Evolutionary conservation across 1,284 basidiomycete genomes (phyloP).

Genomic region (Paramarasmius palmivorus): DNA sequence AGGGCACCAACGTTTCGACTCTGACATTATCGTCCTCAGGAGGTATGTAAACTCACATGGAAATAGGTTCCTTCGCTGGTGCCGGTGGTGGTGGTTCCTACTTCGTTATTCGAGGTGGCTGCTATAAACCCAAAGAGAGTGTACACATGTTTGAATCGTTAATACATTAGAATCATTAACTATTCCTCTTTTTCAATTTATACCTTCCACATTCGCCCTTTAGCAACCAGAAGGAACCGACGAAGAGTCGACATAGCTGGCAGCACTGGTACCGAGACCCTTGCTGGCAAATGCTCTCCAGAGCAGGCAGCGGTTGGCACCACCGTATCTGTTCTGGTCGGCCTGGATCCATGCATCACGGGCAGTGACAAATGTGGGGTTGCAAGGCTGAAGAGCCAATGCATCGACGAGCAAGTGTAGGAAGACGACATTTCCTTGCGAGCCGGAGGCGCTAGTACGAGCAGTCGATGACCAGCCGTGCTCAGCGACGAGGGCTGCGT

Average conservation of each 20-base stretch:
- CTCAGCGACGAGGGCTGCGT: constrained; percentile 36
- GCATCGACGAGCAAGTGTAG: constrained; percentile 32
- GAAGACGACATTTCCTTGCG: constrained; percentile 33
- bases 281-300: constrained; percentile 38
- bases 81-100: too few relatives aligned
- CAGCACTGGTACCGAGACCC: constrained; percentile 32
- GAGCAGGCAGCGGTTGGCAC: constrained; percentile 34
- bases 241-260: constrained; percentile 8
- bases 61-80: too few relatives aligned
- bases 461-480: constrained; percentile 27
- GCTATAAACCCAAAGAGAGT: too few relatives aligned
- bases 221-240: background rate
- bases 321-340: constrained; percentile 33
- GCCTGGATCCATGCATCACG: constrained; percentile 34
- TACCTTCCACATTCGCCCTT: background rate
- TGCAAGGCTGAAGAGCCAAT: constrained; percentile 31
- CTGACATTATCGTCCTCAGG: too few relatives aligned
- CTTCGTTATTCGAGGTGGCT: too few relatives aligned
- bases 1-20: too few relatives aligned
- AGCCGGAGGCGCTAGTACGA: constrained; percentile 26
- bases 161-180: too few relatives aligned
- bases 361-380: constrained; percentile 27
- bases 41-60: too few relatives aligned
- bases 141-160: too few relatives aligned
- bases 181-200: too few relatives aligned